Conservation (phyloP, 345 rosid species). For the Populus deltoides region DNA sequence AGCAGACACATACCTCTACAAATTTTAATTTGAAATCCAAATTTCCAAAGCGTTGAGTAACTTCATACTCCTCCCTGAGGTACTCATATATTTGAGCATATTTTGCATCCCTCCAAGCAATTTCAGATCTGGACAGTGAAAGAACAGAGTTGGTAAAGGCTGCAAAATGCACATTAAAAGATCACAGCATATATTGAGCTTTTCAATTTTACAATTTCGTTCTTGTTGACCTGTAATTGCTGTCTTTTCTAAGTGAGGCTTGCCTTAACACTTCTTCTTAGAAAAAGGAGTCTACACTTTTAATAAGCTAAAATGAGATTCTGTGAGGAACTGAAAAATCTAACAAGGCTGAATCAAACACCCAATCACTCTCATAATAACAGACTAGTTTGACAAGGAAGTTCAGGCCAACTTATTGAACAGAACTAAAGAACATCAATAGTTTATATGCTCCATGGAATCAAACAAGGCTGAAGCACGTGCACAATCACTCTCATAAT, state of each 20-base stretch:
- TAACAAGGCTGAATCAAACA: background rate
- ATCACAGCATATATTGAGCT: background rate
- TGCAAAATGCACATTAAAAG: background rate
- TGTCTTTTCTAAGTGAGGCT: background rate
- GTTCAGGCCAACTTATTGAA: background rate
- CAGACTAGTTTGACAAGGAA: background rate
- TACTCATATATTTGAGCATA: conserved; percentile 87
- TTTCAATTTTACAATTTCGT: background rate
- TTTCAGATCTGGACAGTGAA: conserved; percentile 64
- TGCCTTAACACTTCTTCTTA: background rate
- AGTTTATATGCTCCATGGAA: background rate
- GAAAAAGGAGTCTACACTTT: background rate
- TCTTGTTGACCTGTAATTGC: background rate
- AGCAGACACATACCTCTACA: conserved; percentile 59
- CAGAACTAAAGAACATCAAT: background rate
- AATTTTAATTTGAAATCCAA: conserved; percentile 83
- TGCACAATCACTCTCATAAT: background rate
- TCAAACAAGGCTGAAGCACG: background rate
- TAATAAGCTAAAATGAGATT: background rate
- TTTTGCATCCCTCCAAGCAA: conserved; percentile 96
- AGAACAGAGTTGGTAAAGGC: conserved; percentile 1
- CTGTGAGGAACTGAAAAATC: background rate
- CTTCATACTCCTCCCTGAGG: conserved; percentile 87
- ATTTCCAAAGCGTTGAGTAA: conserved; percentile 86
- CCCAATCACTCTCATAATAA: background rate